A percentile compares a stretch with the other conserved stretches of the same genome.
Evolutionary conservation across 192 early-diverging fungal species (phyloP).

Genomic region (Mortierella hygrophila): DNA sequence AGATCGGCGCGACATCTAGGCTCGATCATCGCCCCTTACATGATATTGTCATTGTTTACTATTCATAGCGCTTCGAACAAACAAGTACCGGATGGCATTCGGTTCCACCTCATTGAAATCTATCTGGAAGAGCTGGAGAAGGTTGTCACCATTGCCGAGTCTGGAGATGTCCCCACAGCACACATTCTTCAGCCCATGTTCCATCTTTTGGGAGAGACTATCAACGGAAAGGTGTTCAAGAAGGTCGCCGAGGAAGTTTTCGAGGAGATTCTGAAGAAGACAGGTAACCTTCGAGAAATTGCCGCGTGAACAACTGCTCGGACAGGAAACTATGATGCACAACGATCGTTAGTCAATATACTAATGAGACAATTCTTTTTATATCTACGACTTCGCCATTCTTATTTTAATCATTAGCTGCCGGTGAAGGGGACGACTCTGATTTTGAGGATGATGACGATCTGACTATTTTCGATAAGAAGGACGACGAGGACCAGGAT

Average conservation of each 20-base stretch:
- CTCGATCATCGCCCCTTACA: neutral
- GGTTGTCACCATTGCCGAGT: constrained; percentile 60
- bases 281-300: constrained; percentile 23
- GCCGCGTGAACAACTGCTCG: neutral
- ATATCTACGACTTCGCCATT: neutral
- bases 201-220: constrained; percentile 59
- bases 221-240: constrained; percentile 63
- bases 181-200: constrained; percentile 67
- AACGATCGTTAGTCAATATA: neutral
- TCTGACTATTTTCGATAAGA: constrained; percentile 43
- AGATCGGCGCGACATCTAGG: neutral
- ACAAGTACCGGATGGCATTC: constrained; percentile 74
- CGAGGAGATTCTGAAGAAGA: constrained; percentile 52
- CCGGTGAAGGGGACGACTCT: constrained; percentile 49
- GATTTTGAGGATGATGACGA: constrained; percentile 45
- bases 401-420: constrained; percentile 22
- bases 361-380: constrained; percentile 15
- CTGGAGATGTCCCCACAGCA: constrained; percentile 59
- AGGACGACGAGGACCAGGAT: constrained; percentile 19
- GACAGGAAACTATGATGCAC: neutral
- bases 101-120: constrained; percentile 79
- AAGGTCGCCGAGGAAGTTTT: constrained; percentile 66
- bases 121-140: constrained; percentile 81
- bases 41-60: neutral
- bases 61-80: constrained; percentile 65